Evolutionary conservation across 352 stramenopile genomes (phyloP).

Genomic region (Phytophthora chlamydospora): DNA sequence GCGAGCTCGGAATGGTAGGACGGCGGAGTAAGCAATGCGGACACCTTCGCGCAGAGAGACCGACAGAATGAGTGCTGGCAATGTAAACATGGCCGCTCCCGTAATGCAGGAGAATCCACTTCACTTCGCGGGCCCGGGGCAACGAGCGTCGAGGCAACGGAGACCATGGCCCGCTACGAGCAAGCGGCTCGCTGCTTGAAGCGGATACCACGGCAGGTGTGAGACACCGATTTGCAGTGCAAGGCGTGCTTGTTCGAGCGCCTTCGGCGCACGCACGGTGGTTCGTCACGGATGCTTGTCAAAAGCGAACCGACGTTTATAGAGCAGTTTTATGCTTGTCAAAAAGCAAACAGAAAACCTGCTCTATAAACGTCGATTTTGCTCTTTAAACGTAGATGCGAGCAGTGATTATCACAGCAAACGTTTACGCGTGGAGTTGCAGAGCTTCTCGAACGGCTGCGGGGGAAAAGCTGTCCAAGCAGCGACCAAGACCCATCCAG

Average conservation of each 20-base stretch:
- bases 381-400: no score
- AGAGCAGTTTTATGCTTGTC: no score
- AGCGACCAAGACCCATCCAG: no score
- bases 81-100: background rate
- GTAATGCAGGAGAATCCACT: slow-evolving; percentile 3
- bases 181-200: background rate
- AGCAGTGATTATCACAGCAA: no score
- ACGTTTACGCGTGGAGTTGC: no score
- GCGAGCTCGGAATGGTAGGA: background rate
- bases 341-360: background rate
- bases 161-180: background rate
- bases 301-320: background rate
- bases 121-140: background rate
- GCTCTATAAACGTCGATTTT: background rate
- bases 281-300: background rate
- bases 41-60: no score
- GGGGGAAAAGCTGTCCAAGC: no score
- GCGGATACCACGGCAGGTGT: background rate
- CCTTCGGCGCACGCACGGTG: background rate
- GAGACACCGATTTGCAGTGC: no score
- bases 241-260: background rate
- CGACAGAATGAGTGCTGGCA: background rate
- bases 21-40: no score
- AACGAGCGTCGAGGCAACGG: background rate
- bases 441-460: no score